phyloP scores from a whole-genome alignment of 164 flowering plant species.

The Annona cherimola region DNA sequence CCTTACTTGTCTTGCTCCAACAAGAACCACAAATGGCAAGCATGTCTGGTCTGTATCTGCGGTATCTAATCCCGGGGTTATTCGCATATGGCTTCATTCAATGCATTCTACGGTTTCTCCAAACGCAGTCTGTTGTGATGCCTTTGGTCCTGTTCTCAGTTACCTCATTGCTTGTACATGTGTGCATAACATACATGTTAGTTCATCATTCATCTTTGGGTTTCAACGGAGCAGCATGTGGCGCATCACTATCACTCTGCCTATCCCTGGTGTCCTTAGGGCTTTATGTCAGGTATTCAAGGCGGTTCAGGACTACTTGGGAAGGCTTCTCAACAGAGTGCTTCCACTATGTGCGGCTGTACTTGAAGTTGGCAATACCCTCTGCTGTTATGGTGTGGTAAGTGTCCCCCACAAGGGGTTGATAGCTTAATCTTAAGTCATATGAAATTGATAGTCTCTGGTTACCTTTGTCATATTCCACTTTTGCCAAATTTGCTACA shows the following conservation, averaged over 20 bases:
- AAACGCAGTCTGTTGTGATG: slow-evolving; percentile 57
- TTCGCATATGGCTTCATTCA: slow-evolving; percentile 69
- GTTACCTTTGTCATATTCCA: too few species aligned
- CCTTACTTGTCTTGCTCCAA: slow-evolving; percentile 47
- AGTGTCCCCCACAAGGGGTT: slow-evolving; percentile 13
- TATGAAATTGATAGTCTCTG: too few species aligned
- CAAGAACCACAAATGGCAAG: slow-evolving; percentile 56
- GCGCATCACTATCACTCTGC: slow-evolving; percentile 71
- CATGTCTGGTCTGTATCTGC: slow-evolving; percentile 50
- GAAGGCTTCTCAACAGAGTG: slow-evolving; percentile 59
- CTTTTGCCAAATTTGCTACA: too few species aligned
- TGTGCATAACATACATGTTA: slow-evolving; percentile 50
- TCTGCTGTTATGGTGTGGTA: slow-evolving; percentile 97
- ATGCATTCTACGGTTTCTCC: slow-evolving; percentile 72
- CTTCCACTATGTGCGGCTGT: slow-evolving; percentile 30
- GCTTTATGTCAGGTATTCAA: slow-evolving; percentile 38
- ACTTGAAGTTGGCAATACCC: slow-evolving; percentile 69
- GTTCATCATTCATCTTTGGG: slow-evolving; percentile 50
- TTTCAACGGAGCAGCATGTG: slow-evolving; percentile 62
- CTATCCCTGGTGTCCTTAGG: slow-evolving; percentile 51
- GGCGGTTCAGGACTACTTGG: slow-evolving; percentile 61
- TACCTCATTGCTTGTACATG: slow-evolving; percentile 45
- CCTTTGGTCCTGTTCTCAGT: slow-evolving; percentile 60
- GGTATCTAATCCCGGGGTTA: slow-evolving; percentile 55
- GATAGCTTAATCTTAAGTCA: too few species aligned